These are phyloP conservation scores for Aphanomyces astaci DNA, from an alignment of 352 stramenopile genomes.

Conservation along the genomic window DNA sequence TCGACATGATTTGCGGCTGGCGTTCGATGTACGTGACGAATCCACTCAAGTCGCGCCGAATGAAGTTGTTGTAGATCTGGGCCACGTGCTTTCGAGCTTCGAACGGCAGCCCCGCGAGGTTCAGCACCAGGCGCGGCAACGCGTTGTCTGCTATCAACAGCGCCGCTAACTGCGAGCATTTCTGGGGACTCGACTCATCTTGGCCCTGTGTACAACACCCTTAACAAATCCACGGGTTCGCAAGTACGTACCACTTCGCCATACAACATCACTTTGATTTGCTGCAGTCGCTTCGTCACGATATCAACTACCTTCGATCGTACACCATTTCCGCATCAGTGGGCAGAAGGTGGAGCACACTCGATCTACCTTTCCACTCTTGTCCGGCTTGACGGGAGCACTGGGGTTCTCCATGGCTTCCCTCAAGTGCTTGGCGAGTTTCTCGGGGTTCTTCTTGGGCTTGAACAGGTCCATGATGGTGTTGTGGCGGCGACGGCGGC, in stretches of 20 bases:
- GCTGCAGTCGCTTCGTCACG: conserved; percentile 71
- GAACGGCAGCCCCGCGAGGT: conserved; percentile 70
- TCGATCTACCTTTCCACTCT: conserved; percentile 47
- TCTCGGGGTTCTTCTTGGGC: conserved; percentile 68
- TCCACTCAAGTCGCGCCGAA: conserved; percentile 69
- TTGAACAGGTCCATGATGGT: conserved; percentile 32
- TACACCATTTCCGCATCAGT: no score
- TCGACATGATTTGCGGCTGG: conserved; percentile 62
- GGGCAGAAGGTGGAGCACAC: no score
- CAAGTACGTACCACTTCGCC: conserved; percentile 42
- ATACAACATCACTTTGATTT: conserved; percentile 81
- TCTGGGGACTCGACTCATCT: conserved; percentile 67
- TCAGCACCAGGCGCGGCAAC: conserved; percentile 58
- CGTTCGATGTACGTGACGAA: conserved; percentile 78
- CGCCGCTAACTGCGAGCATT: conserved; percentile 66
- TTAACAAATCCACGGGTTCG: no score
- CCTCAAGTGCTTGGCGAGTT: conserved; percentile 74
- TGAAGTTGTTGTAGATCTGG: conserved; percentile 86
- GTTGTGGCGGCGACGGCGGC: no score
- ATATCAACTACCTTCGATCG: conserved; percentile 37
- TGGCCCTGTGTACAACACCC: no score
- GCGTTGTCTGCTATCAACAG: conserved; percentile 61
- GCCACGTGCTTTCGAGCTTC: conserved; percentile 81
- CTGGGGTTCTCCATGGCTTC: conserved; percentile 54
- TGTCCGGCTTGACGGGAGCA: conserved; percentile 41